Base-by-base conservation (phyloP, 176 grass and related monocot genomes). In the Microstegium vimineum region DNA sequence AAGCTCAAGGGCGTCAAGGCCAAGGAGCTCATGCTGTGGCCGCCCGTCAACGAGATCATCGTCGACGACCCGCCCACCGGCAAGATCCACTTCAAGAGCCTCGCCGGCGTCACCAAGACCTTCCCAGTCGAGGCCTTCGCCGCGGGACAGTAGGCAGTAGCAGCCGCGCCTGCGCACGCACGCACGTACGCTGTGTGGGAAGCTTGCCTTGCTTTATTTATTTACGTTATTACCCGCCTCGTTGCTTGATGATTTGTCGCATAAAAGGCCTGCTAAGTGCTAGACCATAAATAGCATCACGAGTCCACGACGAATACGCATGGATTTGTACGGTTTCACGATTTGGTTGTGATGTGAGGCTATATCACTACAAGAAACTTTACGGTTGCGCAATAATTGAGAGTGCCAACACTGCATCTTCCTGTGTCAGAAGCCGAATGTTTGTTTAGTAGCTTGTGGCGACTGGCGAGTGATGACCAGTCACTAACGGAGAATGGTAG, bases 1-100 rank as follows among this genome's bases (percentile, higher is more conserved):
- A 94, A 90, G 81, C 86, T 92, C 62, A 94, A 86, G 77, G 94
- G 92, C 25, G 94, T 94, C 83, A 92, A 92, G 85, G 90, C 90
- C 68, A 97, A 92, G 88, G 94, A 97, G 90, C 69, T 99, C 74
- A 84, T 99, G 68, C 68, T 99, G 20, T 99, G 89, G 93, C 86
- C 90, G 5, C 84, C 90, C 1, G 84, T 99, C 60, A 88, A 90
- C 83, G 87, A 94, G 81, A 94, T 97, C 80, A 62, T 34, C 70
- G 62, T 89, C 46, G 86, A 97, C 17, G 69, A 92, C 57, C 90
- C 87, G 65, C 80, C 86, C 59, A 71, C 75, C 17, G 93, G 91
- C 8, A 95, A 90, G 82, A 94, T 99, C 83, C 76, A 90, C 20
- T 94, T 99, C 81, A 95, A 87, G 90, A 93, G 93, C 88, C 76